Evolutionary conservation across 371 early-diverging fungal species (phyloP).

Genomic region (Haplosporangium sp.): DNA sequence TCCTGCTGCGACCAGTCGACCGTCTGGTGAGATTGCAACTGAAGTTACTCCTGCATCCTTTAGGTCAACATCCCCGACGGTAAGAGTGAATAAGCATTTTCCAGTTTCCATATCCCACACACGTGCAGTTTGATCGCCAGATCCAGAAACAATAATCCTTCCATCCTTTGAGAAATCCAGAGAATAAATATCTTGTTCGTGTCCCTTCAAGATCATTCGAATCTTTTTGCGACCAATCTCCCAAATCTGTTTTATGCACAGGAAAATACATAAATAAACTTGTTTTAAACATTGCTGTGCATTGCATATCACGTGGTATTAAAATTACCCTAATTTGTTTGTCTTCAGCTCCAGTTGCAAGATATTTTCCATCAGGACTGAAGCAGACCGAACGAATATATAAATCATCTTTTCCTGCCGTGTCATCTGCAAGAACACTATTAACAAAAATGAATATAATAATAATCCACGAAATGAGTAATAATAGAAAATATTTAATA

Average conservation of each 20-base stretch:
- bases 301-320: background rate
- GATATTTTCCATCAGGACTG: conserved; percentile 90
- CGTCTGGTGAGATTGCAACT: conserved; percentile 91
- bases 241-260: conserved; percentile 71
- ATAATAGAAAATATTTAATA: background rate
- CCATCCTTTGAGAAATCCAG: conserved; percentile 97
- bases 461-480: too few relatives aligned
- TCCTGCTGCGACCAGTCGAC: conserved; percentile 86
- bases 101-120: conserved; percentile 91
- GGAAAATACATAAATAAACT: background rate
- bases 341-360: conserved; percentile 99
- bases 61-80: conserved; percentile 82
- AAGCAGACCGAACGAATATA: conserved; percentile 98
- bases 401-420: conserved; percentile 82
- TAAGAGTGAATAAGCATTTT: conserved; percentile 76
- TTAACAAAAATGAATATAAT: background rate
- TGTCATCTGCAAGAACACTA: conserved; percentile 85
- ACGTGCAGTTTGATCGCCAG: conserved; percentile 93
- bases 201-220: conserved; percentile 82
- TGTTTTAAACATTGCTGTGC: background rate
- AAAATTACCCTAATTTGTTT: conserved; percentile 84
- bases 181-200: conserved; percentile 97
- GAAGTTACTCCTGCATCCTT: conserved; percentile 96
- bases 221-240: conserved; percentile 80
- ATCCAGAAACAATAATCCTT: conserved; percentile 90